phyloP scores from a whole-genome alignment of 1,139 yeast species.

The Meyerozyma elateridarum region DNA sequence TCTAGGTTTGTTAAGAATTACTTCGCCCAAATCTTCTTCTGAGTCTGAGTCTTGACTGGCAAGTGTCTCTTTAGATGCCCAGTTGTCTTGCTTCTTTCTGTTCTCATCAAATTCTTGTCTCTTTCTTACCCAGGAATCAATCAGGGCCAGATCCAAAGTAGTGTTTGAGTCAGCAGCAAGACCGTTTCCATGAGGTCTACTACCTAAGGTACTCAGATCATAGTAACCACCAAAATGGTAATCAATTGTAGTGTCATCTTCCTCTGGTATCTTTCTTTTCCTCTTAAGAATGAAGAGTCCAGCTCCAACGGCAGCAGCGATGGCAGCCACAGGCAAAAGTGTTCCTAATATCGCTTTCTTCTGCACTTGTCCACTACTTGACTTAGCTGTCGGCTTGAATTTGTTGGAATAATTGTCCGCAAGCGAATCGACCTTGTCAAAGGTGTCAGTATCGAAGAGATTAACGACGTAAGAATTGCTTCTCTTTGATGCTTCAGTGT shows the following conservation, averaged over 20 bases:
- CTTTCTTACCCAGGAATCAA: slow-evolving; percentile 51
- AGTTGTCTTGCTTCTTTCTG: slow-evolving; percentile 21
- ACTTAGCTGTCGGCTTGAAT: not conserved
- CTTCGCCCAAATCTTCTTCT: slow-evolving; percentile 8
- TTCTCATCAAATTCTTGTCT: slow-evolving; percentile 44
- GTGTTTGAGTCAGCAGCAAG: slow-evolving; percentile 36
- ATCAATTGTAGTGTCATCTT: slow-evolving; percentile 26
- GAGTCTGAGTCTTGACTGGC: slow-evolving; percentile 10
- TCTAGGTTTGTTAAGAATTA: too few relatives aligned
- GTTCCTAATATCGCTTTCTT: slow-evolving; percentile 34
- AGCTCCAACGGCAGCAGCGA: slow-evolving; percentile 15
- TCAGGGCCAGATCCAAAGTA: slow-evolving; percentile 21
- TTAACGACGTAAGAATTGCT: slow-evolving; percentile 19
- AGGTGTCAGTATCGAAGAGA: slow-evolving; percentile 22
- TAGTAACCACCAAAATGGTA: slow-evolving; percentile 31
- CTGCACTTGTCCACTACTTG: slow-evolving; percentile 12
- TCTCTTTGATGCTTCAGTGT: slow-evolving; percentile 8
- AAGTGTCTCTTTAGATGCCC: slow-evolving; percentile 29
- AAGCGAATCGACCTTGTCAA: slow-evolving; percentile 15
- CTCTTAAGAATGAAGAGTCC: slow-evolving; percentile 18
- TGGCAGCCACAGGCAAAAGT: slow-evolving; percentile 27
- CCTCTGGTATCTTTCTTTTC: slow-evolving; percentile 13
- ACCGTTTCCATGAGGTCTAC: slow-evolving; percentile 5
- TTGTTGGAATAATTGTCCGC: slow-evolving; percentile 3
- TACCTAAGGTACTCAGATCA: slow-evolving; percentile 12